Percentiles rank a stretch among this genome's conserved stretches.
Evolutionary conservation across 208 protist species (phyloP).

Genomic region (Wallacemonas collosoma): DNA sequence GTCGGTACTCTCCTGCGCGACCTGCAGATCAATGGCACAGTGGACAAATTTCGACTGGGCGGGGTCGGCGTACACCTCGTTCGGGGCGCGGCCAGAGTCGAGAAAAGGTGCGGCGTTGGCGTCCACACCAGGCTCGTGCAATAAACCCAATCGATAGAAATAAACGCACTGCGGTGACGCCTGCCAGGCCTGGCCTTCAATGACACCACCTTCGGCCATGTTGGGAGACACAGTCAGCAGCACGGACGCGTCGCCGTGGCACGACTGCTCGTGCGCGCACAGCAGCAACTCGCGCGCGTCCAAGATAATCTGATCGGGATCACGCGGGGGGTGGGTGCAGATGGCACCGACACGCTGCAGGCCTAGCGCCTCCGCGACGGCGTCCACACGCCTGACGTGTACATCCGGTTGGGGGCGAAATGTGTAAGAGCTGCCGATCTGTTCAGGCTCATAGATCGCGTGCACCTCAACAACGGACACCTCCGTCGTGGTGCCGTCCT

Average conservation of each 20-base stretch:
- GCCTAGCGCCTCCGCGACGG: conserved; percentile 63
- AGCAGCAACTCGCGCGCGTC: conserved; percentile 72
- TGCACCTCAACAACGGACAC: conserved; percentile 60
- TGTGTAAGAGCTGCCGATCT: conserved; percentile 57
- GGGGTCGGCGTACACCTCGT: conserved; percentile 21
- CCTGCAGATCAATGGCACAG: conserved; percentile 66
- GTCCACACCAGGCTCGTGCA: conserved; percentile 43
- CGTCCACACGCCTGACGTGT: conserved; percentile 47
- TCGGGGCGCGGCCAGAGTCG: conserved; percentile 13
- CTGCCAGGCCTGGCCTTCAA: conserved; percentile 88
- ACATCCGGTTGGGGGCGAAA: conserved; percentile 52
- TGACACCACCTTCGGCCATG: conserved; percentile 20
- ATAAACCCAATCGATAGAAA: conserved; percentile 72
- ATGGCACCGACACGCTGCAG: conserved; percentile 80
- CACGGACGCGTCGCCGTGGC: conserved; percentile 87
- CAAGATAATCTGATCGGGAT: conserved; percentile 41
- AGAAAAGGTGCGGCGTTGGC: not conserved
- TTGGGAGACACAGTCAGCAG: conserved; percentile 78
- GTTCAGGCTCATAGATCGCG: conserved; percentile 88
- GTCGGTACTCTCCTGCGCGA: conserved; percentile 77
- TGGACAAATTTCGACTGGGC: conserved; percentile 46
- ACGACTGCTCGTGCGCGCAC: conserved; percentile 79
- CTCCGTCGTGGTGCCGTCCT: conserved; percentile 35
- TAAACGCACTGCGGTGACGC: conserved; percentile 84
- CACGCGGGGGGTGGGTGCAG: conserved; percentile 76